These are phyloP conservation scores for Cladophialophora exuberans DNA, from an alignment of 2,329 filamentous ascomycete species.

Conservation along the genomic window DNA sequence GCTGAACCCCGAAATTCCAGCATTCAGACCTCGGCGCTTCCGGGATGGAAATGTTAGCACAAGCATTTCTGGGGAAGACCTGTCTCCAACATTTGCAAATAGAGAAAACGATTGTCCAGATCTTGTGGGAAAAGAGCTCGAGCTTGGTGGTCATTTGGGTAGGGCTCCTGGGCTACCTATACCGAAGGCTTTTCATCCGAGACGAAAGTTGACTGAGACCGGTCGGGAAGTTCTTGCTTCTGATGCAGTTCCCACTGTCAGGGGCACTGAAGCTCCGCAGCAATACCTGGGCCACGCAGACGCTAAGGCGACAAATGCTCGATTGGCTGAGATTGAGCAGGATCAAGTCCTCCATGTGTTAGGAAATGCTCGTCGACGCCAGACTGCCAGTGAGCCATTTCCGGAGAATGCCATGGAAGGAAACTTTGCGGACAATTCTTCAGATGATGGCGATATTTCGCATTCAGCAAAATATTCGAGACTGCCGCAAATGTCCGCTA, in stretches of 20 bases:
- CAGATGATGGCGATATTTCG: not conserved
- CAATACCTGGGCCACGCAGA: no score
- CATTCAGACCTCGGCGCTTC: constrained; percentile 7
- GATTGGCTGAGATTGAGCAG: not conserved
- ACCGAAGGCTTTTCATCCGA: not conserved
- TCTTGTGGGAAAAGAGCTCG: not conserved
- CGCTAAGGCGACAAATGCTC: not conserved
- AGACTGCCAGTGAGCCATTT: constrained; percentile 12
- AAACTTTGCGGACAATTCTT: constrained; percentile 5
- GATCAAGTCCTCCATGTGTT: not conserved
- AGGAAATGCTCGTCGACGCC: not conserved
- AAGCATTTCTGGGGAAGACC: not conserved
- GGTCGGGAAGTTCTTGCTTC: not conserved
- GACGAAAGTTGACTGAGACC: constrained; percentile 1
- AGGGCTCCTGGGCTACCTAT: not conserved
- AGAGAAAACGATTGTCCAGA: not conserved
- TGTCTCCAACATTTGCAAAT: not conserved
- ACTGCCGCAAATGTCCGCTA: not conserved
- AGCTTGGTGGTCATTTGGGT: not conserved
- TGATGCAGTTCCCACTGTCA: not conserved
- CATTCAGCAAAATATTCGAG: constrained; percentile 10
- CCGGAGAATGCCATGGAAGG: not conserved
- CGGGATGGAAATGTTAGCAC: constrained; percentile 2
- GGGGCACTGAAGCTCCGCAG: not conserved
- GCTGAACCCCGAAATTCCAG: constrained; percentile 7